Conservation (phyloP, 2,329 filamentous ascomycete species). For the Colletotrichum sojae region DNA sequence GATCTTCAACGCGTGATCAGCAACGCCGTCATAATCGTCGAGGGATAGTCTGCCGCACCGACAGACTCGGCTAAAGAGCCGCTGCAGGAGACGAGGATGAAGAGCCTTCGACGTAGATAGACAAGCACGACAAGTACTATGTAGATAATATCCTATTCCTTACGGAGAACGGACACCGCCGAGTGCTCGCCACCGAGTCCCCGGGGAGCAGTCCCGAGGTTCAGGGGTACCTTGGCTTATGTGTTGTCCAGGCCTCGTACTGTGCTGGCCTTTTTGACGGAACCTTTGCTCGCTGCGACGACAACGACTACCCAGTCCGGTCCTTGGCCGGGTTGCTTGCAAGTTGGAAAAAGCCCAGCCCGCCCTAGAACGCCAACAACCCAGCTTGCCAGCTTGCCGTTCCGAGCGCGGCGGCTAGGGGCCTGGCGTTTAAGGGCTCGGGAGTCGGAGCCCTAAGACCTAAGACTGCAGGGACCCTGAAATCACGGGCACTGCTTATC, state of each 20-base stretch:
- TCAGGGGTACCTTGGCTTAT: no score
- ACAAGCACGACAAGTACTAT: no score
- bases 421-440: constrained; percentile 29
- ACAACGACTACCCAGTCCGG: neutral
- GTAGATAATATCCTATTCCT: no score
- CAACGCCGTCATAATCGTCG: constrained; percentile 14
- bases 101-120: neutral
- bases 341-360: constrained; percentile 15
- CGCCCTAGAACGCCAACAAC: neutral
- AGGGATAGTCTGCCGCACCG: neutral
- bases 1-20: constrained; percentile 29
- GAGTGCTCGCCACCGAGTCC: no score
- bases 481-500: neutral
- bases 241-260: no score
- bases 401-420: constrained; percentile 21
- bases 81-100: constrained; percentile 18
- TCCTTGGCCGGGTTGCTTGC: neutral
- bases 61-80: constrained; percentile 26
- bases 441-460: constrained; percentile 35
- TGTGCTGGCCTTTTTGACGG: neutral
- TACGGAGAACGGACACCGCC: no score
- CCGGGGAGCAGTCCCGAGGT: no score
- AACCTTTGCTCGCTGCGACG: neutral
- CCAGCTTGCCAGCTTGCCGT: neutral
- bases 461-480: constrained; percentile 8